Base-by-base conservation (phyloP, 305 asterid species). In the Fraxinus albicans region DNA sequence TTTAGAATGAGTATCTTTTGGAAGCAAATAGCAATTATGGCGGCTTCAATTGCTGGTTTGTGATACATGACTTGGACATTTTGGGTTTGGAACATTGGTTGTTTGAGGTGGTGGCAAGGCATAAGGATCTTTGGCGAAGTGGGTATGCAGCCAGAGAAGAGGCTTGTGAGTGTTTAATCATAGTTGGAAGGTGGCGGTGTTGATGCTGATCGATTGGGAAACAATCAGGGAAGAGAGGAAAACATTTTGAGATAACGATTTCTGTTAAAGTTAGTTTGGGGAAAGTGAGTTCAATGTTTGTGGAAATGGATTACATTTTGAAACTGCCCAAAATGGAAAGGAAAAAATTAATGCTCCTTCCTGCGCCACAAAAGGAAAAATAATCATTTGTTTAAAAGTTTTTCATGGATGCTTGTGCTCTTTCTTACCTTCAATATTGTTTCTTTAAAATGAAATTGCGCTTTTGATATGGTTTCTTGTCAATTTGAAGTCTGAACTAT, bases 401-500 rank as follows among this genome's bases (percentile, higher is more conserved):
- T 25, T 65, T 65, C 2, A 9, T 2, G 17, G 73, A 9, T 25
- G 34, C 34, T 25, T 65, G 73, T 70, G 76, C 44, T 70, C 12
- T 69, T 31, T 31, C 36, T 70, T 70, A 70, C 36, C 76, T 70
- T 15, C 76, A 33, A 34, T 70, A 12, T 31, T 31, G 76, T 33
- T 15, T 70, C 23, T 15, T 70, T 70, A 33, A 70, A 70, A 70
- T 31, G 76, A 70, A 17, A 70, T 70, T 6, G 23, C 1, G 44
- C 36, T 70, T 70, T 33, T 33, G 9, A 17, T 70, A 1, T 31
- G 42, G 76, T 31, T 63, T 73, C 76, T 69, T 70, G 31, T 63
- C 35, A 73, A 83, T 50, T 47, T 74, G 34, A 34, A 69, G 69
- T 84, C 31, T 81, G 36, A 80, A 9, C 44, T 67, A 40, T 76